Percentiles rank a stretch among this genome's conserved stretches.
These are phyloP conservation scores for Xanthoconium purpureum DNA, from an alignment of 768 basidiomycete species.

Conservation along the genomic window DNA sequence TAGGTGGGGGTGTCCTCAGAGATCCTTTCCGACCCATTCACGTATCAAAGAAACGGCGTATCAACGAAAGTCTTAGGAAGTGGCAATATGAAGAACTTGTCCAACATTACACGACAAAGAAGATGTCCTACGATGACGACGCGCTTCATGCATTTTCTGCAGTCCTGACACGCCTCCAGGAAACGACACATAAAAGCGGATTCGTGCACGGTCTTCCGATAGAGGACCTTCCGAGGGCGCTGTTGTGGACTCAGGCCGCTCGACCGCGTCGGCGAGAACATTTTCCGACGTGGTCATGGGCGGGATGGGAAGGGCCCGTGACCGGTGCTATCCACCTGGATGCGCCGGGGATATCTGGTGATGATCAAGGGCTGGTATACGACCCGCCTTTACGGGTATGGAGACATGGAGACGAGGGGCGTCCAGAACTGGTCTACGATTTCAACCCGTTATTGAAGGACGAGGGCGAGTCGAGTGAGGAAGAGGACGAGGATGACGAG, in stretches of 20 bases:
- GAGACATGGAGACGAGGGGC: background rate
- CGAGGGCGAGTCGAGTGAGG: no score
- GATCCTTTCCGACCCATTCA: background rate
- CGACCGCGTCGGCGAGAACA: background rate
- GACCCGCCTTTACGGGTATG: constrained; percentile 9
- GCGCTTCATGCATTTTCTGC: constrained; percentile 16
- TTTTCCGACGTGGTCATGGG: constrained; percentile 13
- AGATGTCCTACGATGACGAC: background rate
- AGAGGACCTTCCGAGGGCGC: constrained; percentile 8
- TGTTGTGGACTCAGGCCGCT: constrained; percentile 4
- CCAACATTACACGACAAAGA: background rate
- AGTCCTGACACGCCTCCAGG: constrained; percentile 3
- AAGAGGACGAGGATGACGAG: no score
- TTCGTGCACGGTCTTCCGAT: constrained; percentile 14
- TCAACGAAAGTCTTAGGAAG: no score
- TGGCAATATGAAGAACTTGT: background rate
- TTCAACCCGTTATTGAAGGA: background rate
- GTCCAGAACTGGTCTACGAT: constrained; percentile 3
- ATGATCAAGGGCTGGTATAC: background rate
- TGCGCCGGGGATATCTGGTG: background rate
- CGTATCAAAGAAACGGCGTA: background rate
- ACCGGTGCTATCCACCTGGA: background rate
- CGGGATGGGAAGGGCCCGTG: constrained; percentile 6
- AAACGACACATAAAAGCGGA: background rate
- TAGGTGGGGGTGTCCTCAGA: background rate